Percentiles rank a stretch among this genome's conserved stretches.
Evolutionary conservation across 2,329 filamentous ascomycete species (phyloP).

Genomic region (Penicillium hesseltinei): DNA sequence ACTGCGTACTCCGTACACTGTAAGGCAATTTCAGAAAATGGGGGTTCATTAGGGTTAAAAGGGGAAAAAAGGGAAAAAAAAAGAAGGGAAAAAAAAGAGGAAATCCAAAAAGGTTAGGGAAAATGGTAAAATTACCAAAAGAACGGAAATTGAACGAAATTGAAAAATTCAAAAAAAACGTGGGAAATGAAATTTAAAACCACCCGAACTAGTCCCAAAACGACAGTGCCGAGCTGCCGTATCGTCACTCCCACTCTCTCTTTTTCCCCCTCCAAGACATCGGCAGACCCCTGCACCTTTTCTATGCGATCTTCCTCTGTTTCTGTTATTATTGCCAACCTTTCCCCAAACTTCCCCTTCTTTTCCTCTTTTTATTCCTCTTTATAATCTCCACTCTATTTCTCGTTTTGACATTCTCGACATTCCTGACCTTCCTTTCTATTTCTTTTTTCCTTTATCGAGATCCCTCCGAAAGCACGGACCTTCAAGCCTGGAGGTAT

Average conservation of each 20-base stretch:
- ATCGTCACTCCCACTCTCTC: constrained; percentile 18
- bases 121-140: constrained; percentile 5
- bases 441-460: background rate
- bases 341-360: constrained; percentile 4
- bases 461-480: constrained; percentile 5
- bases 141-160: constrained; percentile 5
- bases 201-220: constrained; percentile 17
- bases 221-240: constrained; percentile 23
- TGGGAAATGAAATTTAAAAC: constrained; percentile 4
- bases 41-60: background rate
- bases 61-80: background rate
- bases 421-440: constrained; percentile 6
- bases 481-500: constrained; percentile 15
- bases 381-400: constrained; percentile 8
- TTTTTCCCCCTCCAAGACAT: constrained; percentile 1
- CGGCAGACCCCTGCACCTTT: constrained; percentile 4
- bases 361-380: constrained; percentile 8
- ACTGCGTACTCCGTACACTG: too few species aligned
- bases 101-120: constrained; percentile 4
- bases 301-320: constrained; percentile 5
- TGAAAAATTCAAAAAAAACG: background rate
- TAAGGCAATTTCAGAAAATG: background rate
- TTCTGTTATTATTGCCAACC: constrained; percentile 1
- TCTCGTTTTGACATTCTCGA: background rate
- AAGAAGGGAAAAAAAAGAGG: background rate